These are phyloP conservation scores for Leptomonas pyrrhocoris DNA, from an alignment of 208 protist genomes.

Conservation along the genomic window DNA sequence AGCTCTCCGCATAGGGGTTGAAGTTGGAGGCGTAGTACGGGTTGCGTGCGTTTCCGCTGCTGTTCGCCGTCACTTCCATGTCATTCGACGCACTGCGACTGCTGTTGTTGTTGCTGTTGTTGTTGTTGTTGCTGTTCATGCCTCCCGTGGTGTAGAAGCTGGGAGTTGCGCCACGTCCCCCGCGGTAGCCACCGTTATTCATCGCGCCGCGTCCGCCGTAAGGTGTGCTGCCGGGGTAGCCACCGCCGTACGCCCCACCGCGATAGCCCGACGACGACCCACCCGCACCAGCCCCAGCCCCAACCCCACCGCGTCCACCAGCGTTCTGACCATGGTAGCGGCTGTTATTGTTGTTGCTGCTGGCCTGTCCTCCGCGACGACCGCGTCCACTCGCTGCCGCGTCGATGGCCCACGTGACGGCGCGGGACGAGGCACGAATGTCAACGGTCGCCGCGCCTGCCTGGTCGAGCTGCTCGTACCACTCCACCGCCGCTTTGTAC, in stretches of 20 bases:
- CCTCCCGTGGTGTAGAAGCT: slow-evolving; percentile 5
- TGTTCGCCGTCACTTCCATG: slow-evolving; percentile 12
- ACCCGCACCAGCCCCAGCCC: slow-evolving; percentile 14
- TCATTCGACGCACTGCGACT: slow-evolving; percentile 2
- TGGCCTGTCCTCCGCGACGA: slow-evolving; percentile 8
- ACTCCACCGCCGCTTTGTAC: slow-evolving; percentile 32
- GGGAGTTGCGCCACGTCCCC: slow-evolving; percentile 1
- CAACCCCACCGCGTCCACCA: slow-evolving; percentile 10
- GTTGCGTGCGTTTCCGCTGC: slow-evolving; percentile 16
- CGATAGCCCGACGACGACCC: background rate
- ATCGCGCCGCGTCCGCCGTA: slow-evolving; percentile 5
- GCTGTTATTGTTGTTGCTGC: slow-evolving; percentile 14
- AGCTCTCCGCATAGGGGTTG: slow-evolving; percentile 36
- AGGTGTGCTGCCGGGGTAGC: background rate
- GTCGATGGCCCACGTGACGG: slow-evolving; percentile 29
- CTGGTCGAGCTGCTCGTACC: slow-evolving; percentile 40
- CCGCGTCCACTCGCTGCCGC: slow-evolving; percentile 21
- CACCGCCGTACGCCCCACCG: slow-evolving; percentile 18
- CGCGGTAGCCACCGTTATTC: slow-evolving; percentile 22
- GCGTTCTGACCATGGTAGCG: slow-evolving; percentile 15
- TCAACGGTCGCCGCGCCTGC: slow-evolving; percentile 30
- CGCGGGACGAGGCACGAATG: slow-evolving; percentile 29
- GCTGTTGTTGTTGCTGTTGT: slow-evolving; percentile 8
- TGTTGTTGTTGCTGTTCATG: background rate
- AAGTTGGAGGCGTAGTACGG: slow-evolving; percentile 27